These are phyloP conservation scores for Alliaria petiolata DNA, from an alignment of 345 rosid species.

Conservation along the genomic window DNA sequence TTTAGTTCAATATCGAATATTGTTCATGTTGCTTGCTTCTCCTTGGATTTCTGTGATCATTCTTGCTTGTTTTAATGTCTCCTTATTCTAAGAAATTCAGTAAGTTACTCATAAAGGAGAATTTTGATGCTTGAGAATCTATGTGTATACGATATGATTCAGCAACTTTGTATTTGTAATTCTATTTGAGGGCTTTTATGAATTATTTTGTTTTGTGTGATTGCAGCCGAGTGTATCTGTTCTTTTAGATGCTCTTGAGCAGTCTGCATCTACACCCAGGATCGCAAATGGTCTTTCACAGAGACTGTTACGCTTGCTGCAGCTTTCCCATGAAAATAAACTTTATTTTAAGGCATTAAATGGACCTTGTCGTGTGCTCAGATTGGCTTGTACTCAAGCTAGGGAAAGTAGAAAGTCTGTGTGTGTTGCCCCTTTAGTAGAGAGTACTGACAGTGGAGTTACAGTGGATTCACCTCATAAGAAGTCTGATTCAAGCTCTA, in stretches of 20 bases:
- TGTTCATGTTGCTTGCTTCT: not conserved
- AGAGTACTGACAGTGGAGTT: slow-evolving; percentile 23
- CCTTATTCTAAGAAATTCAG: too few species aligned
- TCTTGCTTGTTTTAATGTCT: too few species aligned
- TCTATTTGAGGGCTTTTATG: not conserved
- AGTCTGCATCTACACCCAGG: slow-evolving; percentile 63
- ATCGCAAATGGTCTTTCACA: slow-evolving; percentile 64
- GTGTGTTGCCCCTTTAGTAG: slow-evolving; percentile 25
- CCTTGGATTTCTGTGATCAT: too few species aligned
- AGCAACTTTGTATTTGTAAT: not conserved
- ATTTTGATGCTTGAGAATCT: not conserved
- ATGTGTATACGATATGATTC: not conserved
- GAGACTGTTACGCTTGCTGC: slow-evolving; percentile 61
- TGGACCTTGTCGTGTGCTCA: slow-evolving; percentile 74
- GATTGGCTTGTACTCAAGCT: slow-evolving; percentile 70
- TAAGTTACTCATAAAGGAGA: not conserved
- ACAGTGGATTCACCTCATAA: slow-evolving; percentile 29
- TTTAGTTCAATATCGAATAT: slow-evolving; percentile 1
- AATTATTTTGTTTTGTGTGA: not conserved
- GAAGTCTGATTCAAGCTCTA: slow-evolving; percentile 35
- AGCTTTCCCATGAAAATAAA: slow-evolving; percentile 62
- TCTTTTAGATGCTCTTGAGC: slow-evolving; percentile 84
- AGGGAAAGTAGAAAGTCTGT: slow-evolving; percentile 52
- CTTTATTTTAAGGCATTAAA: slow-evolving; percentile 59
- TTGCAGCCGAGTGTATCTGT: slow-evolving; percentile 83